Evolutionary conservation across 2,329 filamentous ascomycete genomes (phyloP), one percentile per base, ranked within the genome.

Genomic region (Ophiostoma piceae): DNA sequence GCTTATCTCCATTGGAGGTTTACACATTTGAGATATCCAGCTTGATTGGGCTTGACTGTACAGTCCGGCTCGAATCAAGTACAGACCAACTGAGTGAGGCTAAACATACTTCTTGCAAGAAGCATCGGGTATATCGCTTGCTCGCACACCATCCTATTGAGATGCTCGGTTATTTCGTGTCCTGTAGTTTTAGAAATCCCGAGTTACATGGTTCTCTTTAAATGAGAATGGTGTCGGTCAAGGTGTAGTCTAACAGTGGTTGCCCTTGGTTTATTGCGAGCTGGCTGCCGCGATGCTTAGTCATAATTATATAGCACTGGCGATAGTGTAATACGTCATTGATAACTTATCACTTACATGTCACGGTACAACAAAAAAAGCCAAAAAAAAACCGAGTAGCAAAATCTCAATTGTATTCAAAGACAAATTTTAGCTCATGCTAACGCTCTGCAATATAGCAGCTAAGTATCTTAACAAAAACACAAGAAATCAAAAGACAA

Each of bases 381-480:
- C 11, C 6, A 26, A 8, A 57, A 57, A 14, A 9, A 29, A 3
- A 4, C 6, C 3, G 4, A 26, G 4, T 57, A 26, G n/a, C 16
- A 12, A 57, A 47, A 47, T 47, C 43, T n/a, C 22, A 57, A 51
- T 57, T 32, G 57, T 62, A 65, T 65, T 16, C 16, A 65, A 65
- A 37, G 16, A 62, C 57, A 32, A 32, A 35, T 16, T 62, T 32
- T 62, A 62, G 57, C 57, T 32, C 32, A 11, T 26, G 57, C 57
- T 39, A 65, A 39, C 62, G 62, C 62, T 65, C 35, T 65, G 62
- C 32, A n/a, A 65, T 39, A 3, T 65, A 65, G 62, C 62, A 65
- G 62, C 39, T 11, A 14, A 65, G 62, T 65, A 65, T 65, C 62
- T 26, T 41, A 39, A 39, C 62, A 65, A 65, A 39, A 32, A 62